Evolutionary conservation across 2,329 filamentous ascomycete species (phyloP).

Genomic region (Pseudogymnoascus sp.): DNA sequence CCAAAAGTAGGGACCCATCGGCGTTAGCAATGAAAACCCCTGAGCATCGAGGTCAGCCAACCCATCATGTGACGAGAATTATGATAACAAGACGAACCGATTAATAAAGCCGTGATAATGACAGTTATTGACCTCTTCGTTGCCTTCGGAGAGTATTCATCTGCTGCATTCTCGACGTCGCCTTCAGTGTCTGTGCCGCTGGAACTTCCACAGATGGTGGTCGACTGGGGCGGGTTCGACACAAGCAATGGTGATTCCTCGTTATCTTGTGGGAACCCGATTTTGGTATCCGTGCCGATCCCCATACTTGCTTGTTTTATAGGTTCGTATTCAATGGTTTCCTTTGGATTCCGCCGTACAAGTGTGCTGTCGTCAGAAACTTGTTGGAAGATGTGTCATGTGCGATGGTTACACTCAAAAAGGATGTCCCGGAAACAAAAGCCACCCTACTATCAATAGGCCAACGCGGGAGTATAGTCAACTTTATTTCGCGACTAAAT

Average conservation of each 20-base stretch:
- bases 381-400: neutral
- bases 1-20: conserved; percentile 59
- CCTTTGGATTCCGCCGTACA: neutral
- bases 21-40: conserved; percentile 61
- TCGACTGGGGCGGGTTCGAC: neutral
- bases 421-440: neutral
- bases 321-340: neutral
- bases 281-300: neutral
- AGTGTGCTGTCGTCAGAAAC: neutral
- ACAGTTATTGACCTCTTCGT: neutral
- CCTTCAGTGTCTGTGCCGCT: neutral
- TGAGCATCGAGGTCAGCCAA: conserved; percentile 18
- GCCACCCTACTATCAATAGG: neutral
- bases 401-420: neutral
- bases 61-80: neutral
- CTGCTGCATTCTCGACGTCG: neutral
- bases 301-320: neutral
- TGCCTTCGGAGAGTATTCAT: neutral
- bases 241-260: neutral
- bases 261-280: neutral
- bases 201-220: neutral
- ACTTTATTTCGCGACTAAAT: neutral
- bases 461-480: neutral
- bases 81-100: neutral
- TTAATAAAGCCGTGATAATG: neutral